Conservation (phyloP, 352 stramenopile genomes). For the Phytophthora europaea region DNA sequence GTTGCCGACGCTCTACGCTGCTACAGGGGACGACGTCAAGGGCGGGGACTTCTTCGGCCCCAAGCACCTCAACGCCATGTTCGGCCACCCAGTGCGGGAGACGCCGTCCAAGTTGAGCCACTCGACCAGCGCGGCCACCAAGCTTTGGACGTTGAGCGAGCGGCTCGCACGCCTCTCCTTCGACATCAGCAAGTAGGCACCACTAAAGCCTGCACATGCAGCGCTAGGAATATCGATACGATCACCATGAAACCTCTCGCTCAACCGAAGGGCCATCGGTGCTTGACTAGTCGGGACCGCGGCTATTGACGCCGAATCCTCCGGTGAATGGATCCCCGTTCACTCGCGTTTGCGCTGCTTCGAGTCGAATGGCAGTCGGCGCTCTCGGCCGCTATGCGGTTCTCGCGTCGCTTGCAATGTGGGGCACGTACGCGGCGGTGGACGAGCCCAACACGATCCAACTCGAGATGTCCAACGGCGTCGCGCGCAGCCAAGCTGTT, state of each 20-base stretch:
- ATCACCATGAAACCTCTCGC: slow-evolving; percentile 13
- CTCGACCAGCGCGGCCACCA: slow-evolving; percentile 33
- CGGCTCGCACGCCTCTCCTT: slow-evolving; percentile 45
- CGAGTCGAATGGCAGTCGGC: slow-evolving; percentile 12
- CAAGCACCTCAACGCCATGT: slow-evolving; percentile 47
- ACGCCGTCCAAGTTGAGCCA: slow-evolving; percentile 37
- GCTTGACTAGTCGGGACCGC: slow-evolving; percentile 25
- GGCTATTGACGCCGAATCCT: slow-evolving; percentile 23
- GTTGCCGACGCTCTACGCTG: slow-evolving; percentile 57
- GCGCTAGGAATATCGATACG: slow-evolving; percentile 12
- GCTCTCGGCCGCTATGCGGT: slow-evolving; percentile 20
- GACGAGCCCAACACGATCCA: slow-evolving; percentile 39
- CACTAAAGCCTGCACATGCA: not conserved
- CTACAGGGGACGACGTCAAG: slow-evolving; percentile 30
- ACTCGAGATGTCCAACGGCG: slow-evolving; percentile 52
- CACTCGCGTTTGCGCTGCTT: not conserved
- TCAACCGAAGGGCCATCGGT: not conserved
- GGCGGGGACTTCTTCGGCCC: slow-evolving; percentile 40
- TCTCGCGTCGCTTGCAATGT: slow-evolving; percentile 22
- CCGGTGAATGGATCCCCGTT: slow-evolving; percentile 17
- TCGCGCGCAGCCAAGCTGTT: slow-evolving; percentile 28
- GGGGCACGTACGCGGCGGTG: slow-evolving; percentile 4
- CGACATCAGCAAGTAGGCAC: slow-evolving; percentile 28
- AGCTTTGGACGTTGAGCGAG: slow-evolving; percentile 61
- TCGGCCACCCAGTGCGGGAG: slow-evolving; percentile 46